A percentile compares a stretch with the other conserved stretches of the same genome.
Conservation (phyloP, 2,329 filamentous ascomycete species). For the Microcera coccophila region DNA sequence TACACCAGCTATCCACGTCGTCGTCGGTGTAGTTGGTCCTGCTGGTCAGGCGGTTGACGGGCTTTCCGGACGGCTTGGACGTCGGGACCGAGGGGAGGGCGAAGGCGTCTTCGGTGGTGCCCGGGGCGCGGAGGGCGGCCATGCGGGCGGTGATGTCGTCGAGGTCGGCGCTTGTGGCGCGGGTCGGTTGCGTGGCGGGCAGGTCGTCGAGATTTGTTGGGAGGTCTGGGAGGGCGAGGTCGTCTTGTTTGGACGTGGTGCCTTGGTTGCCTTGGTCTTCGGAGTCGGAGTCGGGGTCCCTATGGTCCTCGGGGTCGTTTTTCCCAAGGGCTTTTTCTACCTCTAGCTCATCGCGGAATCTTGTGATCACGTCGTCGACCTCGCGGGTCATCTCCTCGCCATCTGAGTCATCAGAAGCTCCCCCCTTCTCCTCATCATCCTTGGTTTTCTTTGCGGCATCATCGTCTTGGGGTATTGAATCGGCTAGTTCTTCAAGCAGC, state of each 20-base stretch:
- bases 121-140: constrained; percentile 45
- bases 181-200: constrained; percentile 15
- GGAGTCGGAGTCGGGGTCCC: constrained; percentile 20
- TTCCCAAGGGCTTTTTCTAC: constrained; percentile 26
- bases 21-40: constrained; percentile 57
- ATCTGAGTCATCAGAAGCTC: constrained; percentile 45
- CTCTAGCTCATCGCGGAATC: constrained; percentile 44
- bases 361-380: constrained; percentile 43
- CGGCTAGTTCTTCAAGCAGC: constrained; percentile 36
- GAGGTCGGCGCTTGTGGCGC: constrained; percentile 27
- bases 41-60: constrained; percentile 37
- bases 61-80: constrained; percentile 43
- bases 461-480: constrained; percentile 28
- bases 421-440: constrained; percentile 7
- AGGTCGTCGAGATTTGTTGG: constrained; percentile 43
- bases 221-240: constrained; percentile 44
- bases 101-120: constrained; percentile 31
- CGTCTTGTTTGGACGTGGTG: constrained; percentile 5
- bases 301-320: constrained; percentile 11
- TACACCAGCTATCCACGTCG: constrained; percentile 73
- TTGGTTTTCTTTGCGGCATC: background rate
- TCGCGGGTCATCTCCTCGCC: constrained; percentile 46
- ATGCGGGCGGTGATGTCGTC: constrained; percentile 50
- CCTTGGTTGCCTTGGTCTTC: background rate
- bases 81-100: constrained; percentile 49